Base-by-base conservation (phyloP, 768 basidiomycete genomes). In the Porphyrellus cyaneotinctus region DNA sequence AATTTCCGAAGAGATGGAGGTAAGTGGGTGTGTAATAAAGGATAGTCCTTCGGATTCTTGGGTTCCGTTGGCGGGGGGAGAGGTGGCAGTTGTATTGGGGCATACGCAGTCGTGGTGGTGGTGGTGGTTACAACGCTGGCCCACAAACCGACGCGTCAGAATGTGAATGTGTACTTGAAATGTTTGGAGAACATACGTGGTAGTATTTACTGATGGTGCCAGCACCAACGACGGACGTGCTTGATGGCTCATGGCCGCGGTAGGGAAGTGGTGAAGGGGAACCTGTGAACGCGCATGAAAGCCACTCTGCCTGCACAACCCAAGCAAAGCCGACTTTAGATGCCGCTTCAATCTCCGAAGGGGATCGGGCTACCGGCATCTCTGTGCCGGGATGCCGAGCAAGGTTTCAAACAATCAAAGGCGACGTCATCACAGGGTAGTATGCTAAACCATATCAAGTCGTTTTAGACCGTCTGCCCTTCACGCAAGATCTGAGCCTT, bases 71-170 rank as follows among this genome's bases (percentile, higher is more conserved):
- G 88, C 3, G 83, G 72, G 10, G 90, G 88, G 2, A 92, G 70
- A 9, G 85, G 72, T 2, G 91, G 91, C 3, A 93, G 68, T 35
- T 82, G 85, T 57, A 93, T 91, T n/a, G 91, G 91, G 50, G 91
- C 86, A 73, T 93, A 91, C 12, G 86, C 83, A 2, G 91, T 93
- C 2, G 91, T 93, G 2, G 91, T 93, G 0, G 88, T 91, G 2
- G 91, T 93, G n/a, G 88, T 92, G 44, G 91, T 93, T 61, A 90
- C 86, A 62, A 93, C 88, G 49, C 91, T 93, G 64, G 33, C 59
- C 37, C 57, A 53, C 38, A 35, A 54, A 58, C 45, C 51, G 54
- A 59, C 61, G 56, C 66, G 65, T 63, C 52, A 67, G 54, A 51
- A 50, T 35, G 39, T 37, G 54, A 42, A 52, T 22, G 23, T 14